Evolutionary conservation across 169 alveolate genomes (phyloP).

Genomic region (Besnoitia besnoiti): DNA sequence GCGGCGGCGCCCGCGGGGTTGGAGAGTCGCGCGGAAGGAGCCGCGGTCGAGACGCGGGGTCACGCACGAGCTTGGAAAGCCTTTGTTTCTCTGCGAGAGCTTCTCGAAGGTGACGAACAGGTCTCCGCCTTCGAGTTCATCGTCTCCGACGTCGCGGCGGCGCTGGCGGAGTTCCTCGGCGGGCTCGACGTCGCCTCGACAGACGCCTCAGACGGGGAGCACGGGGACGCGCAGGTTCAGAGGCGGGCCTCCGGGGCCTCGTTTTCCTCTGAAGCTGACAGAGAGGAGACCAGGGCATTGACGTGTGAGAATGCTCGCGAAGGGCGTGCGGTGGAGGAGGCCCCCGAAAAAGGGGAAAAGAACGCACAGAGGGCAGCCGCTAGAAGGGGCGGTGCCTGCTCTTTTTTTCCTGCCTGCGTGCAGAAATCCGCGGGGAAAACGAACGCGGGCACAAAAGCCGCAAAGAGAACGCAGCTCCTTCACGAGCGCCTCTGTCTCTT

Average conservation of each 20-base stretch:
- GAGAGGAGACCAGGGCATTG: no score
- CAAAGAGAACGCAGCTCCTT: constrained; percentile 17
- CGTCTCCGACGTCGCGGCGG: constrained; percentile 45
- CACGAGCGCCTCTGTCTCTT: constrained; percentile 46
- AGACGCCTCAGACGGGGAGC: neutral
- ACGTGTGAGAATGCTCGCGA: no score
- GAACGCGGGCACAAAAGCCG: neutral
- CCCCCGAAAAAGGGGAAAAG: neutral
- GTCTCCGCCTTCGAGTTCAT: constrained; percentile 61
- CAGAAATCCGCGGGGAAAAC: no score
- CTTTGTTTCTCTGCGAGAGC: constrained; percentile 42
- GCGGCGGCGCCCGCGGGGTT: neutral
- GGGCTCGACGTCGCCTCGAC: neutral
- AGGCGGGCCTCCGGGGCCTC: no score
- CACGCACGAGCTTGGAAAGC: constrained; percentile 52
- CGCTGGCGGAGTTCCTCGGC: constrained; percentile 43
- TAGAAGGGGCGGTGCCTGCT: neutral
- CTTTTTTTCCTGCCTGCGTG: no score
- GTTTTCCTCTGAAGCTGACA: no score
- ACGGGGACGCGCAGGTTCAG: no score
- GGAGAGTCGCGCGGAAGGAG: neutral
- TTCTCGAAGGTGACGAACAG: constrained; percentile 31
- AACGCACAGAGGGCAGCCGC: neutral
- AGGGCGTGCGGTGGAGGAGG: no score
- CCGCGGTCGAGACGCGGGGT: neutral